Evolutionary conservation across 805 yeast genomes (phyloP).

Genomic region (Suhomyces vadensis): DNA sequence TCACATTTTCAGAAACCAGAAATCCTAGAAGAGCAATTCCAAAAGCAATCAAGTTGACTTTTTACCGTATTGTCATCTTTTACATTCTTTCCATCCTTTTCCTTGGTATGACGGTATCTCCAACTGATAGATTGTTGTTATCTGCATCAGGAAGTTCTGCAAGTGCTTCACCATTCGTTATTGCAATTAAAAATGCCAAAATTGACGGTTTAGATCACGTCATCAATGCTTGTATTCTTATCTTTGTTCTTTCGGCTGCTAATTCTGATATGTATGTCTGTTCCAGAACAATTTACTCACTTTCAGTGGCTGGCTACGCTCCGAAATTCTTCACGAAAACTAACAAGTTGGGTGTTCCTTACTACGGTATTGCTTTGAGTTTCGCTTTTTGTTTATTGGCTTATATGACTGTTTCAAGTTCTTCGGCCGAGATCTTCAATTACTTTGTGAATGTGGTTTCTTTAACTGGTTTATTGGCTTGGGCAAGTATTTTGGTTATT

Average conservation of each 20-base stretch:
- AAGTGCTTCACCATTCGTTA: slow-evolving; percentile 81
- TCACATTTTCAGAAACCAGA: slow-evolving; percentile 72
- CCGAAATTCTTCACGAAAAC: slow-evolving; percentile 67
- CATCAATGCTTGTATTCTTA: slow-evolving; percentile 73
- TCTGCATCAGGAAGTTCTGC: slow-evolving; percentile 57
- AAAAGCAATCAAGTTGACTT: slow-evolving; percentile 66
- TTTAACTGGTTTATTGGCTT: slow-evolving; percentile 71
- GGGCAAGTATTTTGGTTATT: slow-evolving; percentile 70
- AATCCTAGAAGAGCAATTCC: slow-evolving; percentile 68
- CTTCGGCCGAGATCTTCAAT: slow-evolving; percentile 57
- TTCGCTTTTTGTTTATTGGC: slow-evolving; percentile 62
- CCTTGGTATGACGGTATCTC: slow-evolving; percentile 69
- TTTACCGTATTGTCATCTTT: slow-evolving; percentile 64
- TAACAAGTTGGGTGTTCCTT: slow-evolving; percentile 69
- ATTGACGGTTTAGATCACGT: slow-evolving; percentile 71
- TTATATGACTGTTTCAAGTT: slow-evolving; percentile 63
- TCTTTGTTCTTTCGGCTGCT: slow-evolving; percentile 79
- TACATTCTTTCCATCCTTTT: slow-evolving; percentile 62
- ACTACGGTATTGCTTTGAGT: slow-evolving; percentile 53
- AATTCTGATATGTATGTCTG: slow-evolving; percentile 79
- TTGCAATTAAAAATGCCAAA: slow-evolving; percentile 69
- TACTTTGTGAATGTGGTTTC: slow-evolving; percentile 78
- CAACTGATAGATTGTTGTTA: slow-evolving; percentile 51
- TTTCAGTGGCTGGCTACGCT: slow-evolving; percentile 73
- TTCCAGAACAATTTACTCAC: slow-evolving; percentile 71